Evolutionary conservation across 805 yeast species (phyloP).

Genomic region (Yarrowia yakushimensis): DNA sequence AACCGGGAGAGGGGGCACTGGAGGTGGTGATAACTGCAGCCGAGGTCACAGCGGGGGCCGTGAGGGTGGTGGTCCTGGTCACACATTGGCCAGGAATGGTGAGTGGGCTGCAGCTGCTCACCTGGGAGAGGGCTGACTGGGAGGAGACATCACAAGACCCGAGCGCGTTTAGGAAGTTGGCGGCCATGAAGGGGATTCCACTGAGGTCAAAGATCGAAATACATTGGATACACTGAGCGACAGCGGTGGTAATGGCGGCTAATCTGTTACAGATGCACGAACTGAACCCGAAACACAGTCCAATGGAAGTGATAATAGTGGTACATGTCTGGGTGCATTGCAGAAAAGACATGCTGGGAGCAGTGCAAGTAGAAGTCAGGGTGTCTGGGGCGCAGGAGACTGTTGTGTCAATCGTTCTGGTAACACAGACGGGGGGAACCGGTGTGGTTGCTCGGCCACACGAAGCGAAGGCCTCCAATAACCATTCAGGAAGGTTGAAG

Average conservation of each 20-base stretch:
- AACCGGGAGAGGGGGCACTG: not conserved
- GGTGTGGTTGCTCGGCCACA: not conserved
- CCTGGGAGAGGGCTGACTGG: not conserved
- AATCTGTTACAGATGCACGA: not conserved
- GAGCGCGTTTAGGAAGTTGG: not conserved
- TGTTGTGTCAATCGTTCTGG: not conserved
- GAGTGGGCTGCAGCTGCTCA: not conserved
- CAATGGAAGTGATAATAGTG: not conserved
- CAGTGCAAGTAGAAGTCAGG: not conserved
- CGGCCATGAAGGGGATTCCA: not conserved
- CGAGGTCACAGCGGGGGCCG: not conserved
- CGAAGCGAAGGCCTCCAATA: not conserved
- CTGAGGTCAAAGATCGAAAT: not conserved
- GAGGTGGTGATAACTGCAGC: not conserved
- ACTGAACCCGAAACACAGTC: not conserved
- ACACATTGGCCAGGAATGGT: constrained; percentile 11
- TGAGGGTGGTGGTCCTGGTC: not conserved
- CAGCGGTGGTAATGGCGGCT: not conserved
- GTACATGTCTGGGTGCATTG: not conserved
- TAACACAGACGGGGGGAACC: not conserved
- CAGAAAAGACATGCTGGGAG: not conserved
- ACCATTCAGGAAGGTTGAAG: not conserved
- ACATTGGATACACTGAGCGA: constrained; percentile 14
- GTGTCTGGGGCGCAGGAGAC: constrained; percentile 2
- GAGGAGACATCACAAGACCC: not conserved